Percentiles rank a stretch among this genome's conserved stretches.
Evolutionary conservation across 768 basidiomycete species (phyloP).

Genomic region (Russula ochroleuca): DNA sequence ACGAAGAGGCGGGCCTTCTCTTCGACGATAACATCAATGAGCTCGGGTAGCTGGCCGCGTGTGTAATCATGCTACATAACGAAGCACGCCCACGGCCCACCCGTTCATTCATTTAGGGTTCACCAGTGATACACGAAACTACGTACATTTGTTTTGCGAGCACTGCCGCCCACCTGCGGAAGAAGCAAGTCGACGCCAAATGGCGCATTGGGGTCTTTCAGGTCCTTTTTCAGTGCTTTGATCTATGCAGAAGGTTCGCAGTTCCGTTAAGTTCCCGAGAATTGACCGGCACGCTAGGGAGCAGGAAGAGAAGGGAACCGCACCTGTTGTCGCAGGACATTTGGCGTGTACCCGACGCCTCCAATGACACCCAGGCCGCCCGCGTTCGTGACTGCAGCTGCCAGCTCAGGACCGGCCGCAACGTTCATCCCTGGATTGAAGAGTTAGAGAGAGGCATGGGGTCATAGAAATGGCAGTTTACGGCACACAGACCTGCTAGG

Average conservation of each 20-base stretch:
- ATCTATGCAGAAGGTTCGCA: slow-evolving; percentile 45
- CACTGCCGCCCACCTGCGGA: slow-evolving; percentile 80
- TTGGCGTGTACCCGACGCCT: slow-evolving; percentile 82
- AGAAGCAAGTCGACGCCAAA: slow-evolving; percentile 91
- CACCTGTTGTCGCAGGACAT: slow-evolving; percentile 74
- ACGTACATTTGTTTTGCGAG: slow-evolving; percentile 83
- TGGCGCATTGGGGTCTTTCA: slow-evolving; percentile 71
- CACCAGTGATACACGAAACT: no score
- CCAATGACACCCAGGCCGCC: slow-evolving; percentile 93
- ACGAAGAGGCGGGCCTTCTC: slow-evolving; percentile 88
- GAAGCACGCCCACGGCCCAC: slow-evolving; percentile 26
- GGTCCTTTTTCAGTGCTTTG: slow-evolving; percentile 61
- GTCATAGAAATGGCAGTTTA: neutral
- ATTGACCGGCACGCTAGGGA: neutral
- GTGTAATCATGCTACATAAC: slow-evolving; percentile 76
- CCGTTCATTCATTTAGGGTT: neutral
- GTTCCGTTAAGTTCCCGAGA: neutral
- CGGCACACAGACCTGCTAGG: slow-evolving; percentile 60
- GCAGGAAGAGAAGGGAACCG: slow-evolving; percentile 20
- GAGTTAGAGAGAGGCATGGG: neutral
- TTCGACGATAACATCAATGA: slow-evolving; percentile 89
- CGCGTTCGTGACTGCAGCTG: slow-evolving; percentile 91
- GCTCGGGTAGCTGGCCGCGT: slow-evolving; percentile 74
- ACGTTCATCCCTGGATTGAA: slow-evolving; percentile 56
- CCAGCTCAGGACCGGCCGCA: slow-evolving; percentile 74